phyloP scores from a whole-genome alignment of 305 asterid genomes.

The Solanum hybrid region DNA sequence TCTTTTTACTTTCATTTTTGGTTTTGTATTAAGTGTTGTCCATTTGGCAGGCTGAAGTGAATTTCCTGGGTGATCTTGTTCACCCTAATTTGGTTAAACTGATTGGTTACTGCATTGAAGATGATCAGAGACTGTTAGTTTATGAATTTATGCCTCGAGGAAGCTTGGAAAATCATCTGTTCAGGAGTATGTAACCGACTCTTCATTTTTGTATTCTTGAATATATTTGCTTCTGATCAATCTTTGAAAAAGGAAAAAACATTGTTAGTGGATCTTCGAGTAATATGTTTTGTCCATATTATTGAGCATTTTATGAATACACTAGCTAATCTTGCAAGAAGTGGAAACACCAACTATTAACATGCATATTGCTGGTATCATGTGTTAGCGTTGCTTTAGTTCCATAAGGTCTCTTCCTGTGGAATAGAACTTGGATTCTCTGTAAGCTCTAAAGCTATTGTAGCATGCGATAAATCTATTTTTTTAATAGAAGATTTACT shows the following conservation, averaged over 20 bases:
- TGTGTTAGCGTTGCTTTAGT: background rate
- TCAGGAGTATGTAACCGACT: conserved; percentile 56
- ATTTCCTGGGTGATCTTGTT: conserved; percentile 80
- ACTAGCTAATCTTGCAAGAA: background rate
- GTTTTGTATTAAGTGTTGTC: conserved; percentile 11
- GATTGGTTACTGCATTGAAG: conserved; percentile 94
- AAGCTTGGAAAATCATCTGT: conserved; percentile 94
- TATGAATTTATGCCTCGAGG: conserved; percentile 98
- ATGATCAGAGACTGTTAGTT: conserved; percentile 80
- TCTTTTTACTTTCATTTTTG: background rate
- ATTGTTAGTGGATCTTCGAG: background rate
- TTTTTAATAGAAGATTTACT: background rate
- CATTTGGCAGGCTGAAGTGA: conserved; percentile 83
- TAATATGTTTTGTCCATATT: background rate
- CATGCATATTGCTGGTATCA: background rate
- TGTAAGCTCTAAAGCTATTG: background rate
- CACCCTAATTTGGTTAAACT: conserved; percentile 87
- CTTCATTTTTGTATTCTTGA: background rate
- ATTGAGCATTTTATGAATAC: background rate
- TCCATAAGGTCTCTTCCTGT: background rate
- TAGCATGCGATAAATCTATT: background rate
- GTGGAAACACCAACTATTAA: background rate
- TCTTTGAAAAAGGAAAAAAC: background rate
- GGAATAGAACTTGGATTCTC: background rate
- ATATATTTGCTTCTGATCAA: background rate